phyloP scores from a whole-genome alignment of 371 early-diverging fungal species.

The Mortierella sp. region DNA sequence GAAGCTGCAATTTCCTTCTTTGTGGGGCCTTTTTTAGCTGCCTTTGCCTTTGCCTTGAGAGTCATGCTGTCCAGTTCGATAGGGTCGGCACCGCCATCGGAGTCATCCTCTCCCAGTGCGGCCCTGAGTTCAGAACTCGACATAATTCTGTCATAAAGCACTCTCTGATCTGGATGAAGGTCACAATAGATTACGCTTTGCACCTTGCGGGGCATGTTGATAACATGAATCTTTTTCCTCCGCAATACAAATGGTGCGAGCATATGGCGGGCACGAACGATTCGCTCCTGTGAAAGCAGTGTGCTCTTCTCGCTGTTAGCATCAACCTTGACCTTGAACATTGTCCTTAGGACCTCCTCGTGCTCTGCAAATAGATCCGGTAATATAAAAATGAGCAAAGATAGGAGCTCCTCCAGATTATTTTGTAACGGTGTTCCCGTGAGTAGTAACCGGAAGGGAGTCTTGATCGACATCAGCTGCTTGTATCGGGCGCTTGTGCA shows the following conservation, averaged over 20 bases:
- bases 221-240: slow-evolving; percentile 77
- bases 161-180: slow-evolving; percentile 60
- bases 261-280: slow-evolving; percentile 78
- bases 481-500: slow-evolving; percentile 86
- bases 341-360: slow-evolving; percentile 64
- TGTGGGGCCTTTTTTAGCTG: slow-evolving; percentile 9
- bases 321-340: slow-evolving; percentile 67
- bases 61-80: slow-evolving; percentile 45
- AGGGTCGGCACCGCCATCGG: slow-evolving; percentile 4
- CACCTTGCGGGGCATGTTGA: slow-evolving; percentile 75
- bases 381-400: slow-evolving; percentile 94
- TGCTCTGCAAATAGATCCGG: slow-evolving; percentile 84
- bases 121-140: slow-evolving; percentile 36
- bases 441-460: slow-evolving; percentile 78
- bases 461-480: slow-evolving; percentile 77
- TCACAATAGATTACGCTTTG: slow-evolving; percentile 62
- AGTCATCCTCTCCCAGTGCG: slow-evolving; percentile 15
- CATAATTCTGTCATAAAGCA: slow-evolving; percentile 62
- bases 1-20: slow-evolving; percentile 27
- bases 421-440: slow-evolving; percentile 93
- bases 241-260: slow-evolving; percentile 87
- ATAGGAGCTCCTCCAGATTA: slow-evolving; percentile 83
- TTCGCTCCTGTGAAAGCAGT: slow-evolving; percentile 69
- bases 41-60: slow-evolving; percentile 24
- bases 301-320: slow-evolving; percentile 52